Conservation (phyloP, 2,329 filamentous ascomycete species). For the Dactylonectria estremocensis region DNA sequence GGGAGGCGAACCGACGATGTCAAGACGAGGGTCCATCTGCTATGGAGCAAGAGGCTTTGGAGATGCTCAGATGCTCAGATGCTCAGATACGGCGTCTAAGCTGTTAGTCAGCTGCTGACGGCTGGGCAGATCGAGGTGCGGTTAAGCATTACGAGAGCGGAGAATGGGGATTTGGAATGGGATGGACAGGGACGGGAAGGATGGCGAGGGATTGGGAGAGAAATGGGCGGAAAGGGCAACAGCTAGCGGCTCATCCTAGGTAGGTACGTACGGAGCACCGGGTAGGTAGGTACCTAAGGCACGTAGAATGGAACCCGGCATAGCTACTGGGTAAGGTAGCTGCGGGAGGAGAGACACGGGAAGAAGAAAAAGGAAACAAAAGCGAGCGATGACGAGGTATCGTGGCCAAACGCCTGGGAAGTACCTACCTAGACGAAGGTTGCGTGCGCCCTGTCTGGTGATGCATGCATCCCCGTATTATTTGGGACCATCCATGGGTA, state of each 20-base stretch:
- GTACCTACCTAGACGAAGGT: slow-evolving; percentile 24
- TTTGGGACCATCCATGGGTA: slow-evolving; percentile 3
- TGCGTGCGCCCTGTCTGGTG: slow-evolving; percentile 28
- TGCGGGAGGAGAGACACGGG: background rate
- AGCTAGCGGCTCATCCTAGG: background rate
- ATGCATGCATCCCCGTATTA: slow-evolving; percentile 29
- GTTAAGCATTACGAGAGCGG: slow-evolving; percentile 35
- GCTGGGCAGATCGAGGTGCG: slow-evolving; percentile 36
- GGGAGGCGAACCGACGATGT: slow-evolving; percentile 8
- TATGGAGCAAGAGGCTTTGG: slow-evolving; percentile 2
- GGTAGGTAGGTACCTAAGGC: slow-evolving; percentile 16
- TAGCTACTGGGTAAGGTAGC: background rate
- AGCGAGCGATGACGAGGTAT: slow-evolving; percentile 18
- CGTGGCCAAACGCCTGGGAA: background rate
- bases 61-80: slow-evolving; percentile 9
- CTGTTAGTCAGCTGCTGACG: slow-evolving; percentile 47
- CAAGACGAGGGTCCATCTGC: slow-evolving; percentile 22
- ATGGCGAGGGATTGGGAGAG: slow-evolving; percentile 28
- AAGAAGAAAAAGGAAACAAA: background rate
- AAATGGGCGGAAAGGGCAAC: slow-evolving; percentile 17
- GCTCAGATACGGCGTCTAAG: slow-evolving; percentile 38
- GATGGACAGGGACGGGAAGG: slow-evolving; percentile 29
- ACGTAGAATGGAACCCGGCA: background rate
- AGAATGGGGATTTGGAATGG: background rate
- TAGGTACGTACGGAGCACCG: slow-evolving; percentile 4